Evolutionary conservation across 2,329 filamentous ascomycete genomes (phyloP).

Genomic region (Nemania diffusa): DNA sequence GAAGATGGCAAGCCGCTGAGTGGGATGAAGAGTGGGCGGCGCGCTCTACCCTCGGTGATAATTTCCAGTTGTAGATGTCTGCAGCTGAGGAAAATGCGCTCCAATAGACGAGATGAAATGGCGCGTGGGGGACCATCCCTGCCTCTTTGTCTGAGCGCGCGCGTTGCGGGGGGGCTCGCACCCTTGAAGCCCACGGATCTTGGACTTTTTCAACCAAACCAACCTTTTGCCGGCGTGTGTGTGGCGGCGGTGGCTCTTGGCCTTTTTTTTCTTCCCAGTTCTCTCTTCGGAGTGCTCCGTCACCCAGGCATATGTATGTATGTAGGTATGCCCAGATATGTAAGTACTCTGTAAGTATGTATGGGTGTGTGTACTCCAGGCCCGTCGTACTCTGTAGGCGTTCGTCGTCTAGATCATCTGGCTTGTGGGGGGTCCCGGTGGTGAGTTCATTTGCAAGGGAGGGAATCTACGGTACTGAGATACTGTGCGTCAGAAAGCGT

Average conservation of each 20-base stretch:
- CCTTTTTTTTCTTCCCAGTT: background rate
- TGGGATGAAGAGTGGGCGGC: constrained; percentile 32
- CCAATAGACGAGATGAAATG: constrained; percentile 35
- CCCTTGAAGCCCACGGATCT: constrained; percentile 8
- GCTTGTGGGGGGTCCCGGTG: constrained; percentile 6
- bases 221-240: constrained; percentile 10
- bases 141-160: constrained; percentile 22
- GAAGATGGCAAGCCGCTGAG: constrained; percentile 35
- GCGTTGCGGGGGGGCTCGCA: constrained; percentile 19
- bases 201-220: constrained; percentile 7
- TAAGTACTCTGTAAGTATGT: too few species aligned
- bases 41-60: constrained; percentile 37
- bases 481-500: constrained; percentile 14
- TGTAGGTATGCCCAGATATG: too few species aligned
- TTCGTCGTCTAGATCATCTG: constrained; percentile 14
- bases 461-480: background rate
- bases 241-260: constrained; percentile 10
- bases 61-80: constrained; percentile 35
- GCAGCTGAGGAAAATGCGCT: constrained; percentile 32
- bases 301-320: background rate
- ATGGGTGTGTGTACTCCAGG: too few species aligned
- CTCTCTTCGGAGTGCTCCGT: constrained; percentile 16
- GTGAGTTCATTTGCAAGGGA: constrained; percentile 17
- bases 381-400: background rate
- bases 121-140: constrained; percentile 37